These are phyloP conservation scores for Dioscorea dumetorum DNA, from an alignment of 106 monocot species.

Conservation along the genomic window DNA sequence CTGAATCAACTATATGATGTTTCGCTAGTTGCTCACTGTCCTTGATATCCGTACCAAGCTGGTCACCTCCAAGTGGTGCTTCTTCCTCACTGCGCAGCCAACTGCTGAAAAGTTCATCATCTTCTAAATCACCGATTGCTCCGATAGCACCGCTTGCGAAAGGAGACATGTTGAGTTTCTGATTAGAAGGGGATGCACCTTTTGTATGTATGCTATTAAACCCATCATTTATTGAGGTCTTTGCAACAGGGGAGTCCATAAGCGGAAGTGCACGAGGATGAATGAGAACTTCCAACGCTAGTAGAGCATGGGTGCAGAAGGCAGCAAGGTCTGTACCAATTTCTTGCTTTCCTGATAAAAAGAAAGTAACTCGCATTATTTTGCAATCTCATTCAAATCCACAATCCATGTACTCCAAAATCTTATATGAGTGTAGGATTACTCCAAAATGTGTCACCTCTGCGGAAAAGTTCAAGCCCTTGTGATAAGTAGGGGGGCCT, in stretches of 20 bases:
- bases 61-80: conserved; percentile 1
- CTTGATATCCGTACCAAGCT: not conserved
- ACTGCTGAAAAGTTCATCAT: conserved; percentile 15
- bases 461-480: conserved; percentile 72
- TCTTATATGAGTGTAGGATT: not conserved
- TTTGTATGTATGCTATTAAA: not conserved
- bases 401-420: not conserved
- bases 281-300: conserved; percentile 78
- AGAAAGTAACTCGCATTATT: too few species aligned
- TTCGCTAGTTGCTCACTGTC: not conserved
- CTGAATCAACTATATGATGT: not conserved
- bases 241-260: conserved; percentile 14
- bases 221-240: conserved; percentile 12
- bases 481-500: conserved; percentile 65
- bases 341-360: conserved; percentile 59
- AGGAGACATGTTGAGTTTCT: conserved; percentile 6
- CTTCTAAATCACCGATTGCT: conserved; percentile 4
- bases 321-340: conserved; percentile 57
- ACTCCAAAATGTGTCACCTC: conserved; percentile 37
- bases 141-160: conserved; percentile 3
- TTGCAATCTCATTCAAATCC: not conserved
- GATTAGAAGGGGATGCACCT: not conserved
- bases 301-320: conserved; percentile 67
- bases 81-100: conserved; percentile 19
- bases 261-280: conserved; percentile 75